phyloP scores from a whole-genome alignment of 495 filamentous ascomycete species.

The Immersiella caudata region DNA sequence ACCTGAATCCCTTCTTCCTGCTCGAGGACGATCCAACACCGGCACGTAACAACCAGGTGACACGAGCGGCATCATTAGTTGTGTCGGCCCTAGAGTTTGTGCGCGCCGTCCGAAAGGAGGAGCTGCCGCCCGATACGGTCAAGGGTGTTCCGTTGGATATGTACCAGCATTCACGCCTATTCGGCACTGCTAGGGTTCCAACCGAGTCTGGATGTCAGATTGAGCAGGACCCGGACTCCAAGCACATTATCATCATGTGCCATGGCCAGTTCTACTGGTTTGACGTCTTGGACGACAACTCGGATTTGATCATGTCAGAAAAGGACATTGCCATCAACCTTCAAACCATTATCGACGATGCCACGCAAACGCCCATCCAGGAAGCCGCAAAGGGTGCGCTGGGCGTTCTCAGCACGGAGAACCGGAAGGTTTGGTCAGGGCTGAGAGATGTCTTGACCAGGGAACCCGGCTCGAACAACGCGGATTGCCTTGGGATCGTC shows the following conservation, averaged over 20 bases:
- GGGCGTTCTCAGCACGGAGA: slow-evolving; percentile 94
- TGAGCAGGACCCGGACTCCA: slow-evolving; percentile 84
- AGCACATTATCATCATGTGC: slow-evolving; percentile 92
- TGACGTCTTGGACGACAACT: slow-evolving; percentile 92
- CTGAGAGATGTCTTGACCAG: slow-evolving; percentile 85
- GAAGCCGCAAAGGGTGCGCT: slow-evolving; percentile 93
- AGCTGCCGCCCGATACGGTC: slow-evolving; percentile 86
- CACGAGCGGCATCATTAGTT: slow-evolving; percentile 87
- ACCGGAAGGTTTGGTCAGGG: slow-evolving; percentile 92
- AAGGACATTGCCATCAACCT: slow-evolving; percentile 91
- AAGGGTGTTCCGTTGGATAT: slow-evolving; percentile 85
- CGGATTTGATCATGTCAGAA: slow-evolving; percentile 95
- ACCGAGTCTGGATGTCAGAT: slow-evolving; percentile 96
- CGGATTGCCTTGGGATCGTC: slow-evolving; percentile 90
- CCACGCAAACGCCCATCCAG: slow-evolving; percentile 82
- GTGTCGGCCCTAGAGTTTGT: slow-evolving; percentile 92
- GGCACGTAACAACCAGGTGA: slow-evolving; percentile 93
- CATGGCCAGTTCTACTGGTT: slow-evolving; percentile 99
- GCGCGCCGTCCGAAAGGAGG: slow-evolving; percentile 87
- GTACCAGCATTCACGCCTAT: slow-evolving; percentile 96
- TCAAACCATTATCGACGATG: slow-evolving; percentile 89
- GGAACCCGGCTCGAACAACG: slow-evolving; percentile 88
- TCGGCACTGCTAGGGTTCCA: slow-evolving; percentile 92
- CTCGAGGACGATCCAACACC: slow-evolving; percentile 97
- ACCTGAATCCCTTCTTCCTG: slow-evolving; percentile 97